Evolutionary conservation across 768 basidiomycete species (phyloP).

Genomic region (Leucocoprinus birnbaumii): DNA sequence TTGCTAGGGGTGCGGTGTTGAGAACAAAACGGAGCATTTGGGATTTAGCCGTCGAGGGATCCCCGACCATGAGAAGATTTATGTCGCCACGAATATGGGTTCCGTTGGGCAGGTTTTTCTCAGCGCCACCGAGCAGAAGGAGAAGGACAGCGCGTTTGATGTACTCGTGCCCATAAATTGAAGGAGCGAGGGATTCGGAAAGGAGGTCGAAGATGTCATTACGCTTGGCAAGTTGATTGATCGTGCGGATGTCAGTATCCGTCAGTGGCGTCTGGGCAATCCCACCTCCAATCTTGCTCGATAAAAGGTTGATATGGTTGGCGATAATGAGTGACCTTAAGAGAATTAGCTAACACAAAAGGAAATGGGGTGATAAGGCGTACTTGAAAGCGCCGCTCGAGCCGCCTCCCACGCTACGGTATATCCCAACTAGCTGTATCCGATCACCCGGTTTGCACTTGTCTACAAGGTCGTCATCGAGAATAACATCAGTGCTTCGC

Average conservation of each 20-base stretch:
- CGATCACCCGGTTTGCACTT: slow-evolving; percentile 97
- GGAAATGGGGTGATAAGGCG: slow-evolving; percentile 20
- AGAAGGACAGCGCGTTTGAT: slow-evolving; percentile 95
- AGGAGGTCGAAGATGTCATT: slow-evolving; percentile 85
- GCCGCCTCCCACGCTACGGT: slow-evolving; percentile 91
- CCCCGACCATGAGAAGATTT: slow-evolving; percentile 99
- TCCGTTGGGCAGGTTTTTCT: slow-evolving; percentile 96
- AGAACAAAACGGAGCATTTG: slow-evolving; percentile 96
- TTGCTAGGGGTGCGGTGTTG: slow-evolving; percentile 93
- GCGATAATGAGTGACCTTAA: slow-evolving; percentile 87
- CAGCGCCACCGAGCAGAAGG: slow-evolving; percentile 91
- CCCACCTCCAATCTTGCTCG: slow-evolving; percentile 92
- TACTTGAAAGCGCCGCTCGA: slow-evolving; percentile 93
- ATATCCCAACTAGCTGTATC: slow-evolving; percentile 94
- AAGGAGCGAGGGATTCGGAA: slow-evolving; percentile 94
- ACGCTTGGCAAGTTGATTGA: slow-evolving; percentile 90
- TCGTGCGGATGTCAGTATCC: slow-evolving; percentile 91
- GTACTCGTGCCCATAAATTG: slow-evolving; percentile 94
- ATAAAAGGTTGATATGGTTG: slow-evolving; percentile 92
- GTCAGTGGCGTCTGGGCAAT: slow-evolving; percentile 92
- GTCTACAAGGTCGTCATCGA: slow-evolving; percentile 97
- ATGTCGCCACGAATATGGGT: slow-evolving; percentile 99
- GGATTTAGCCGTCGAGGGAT: slow-evolving; percentile 97
- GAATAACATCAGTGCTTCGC: slow-evolving; percentile 90
- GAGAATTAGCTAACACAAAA: slow-evolving; percentile 13